These are phyloP conservation scores for Cymbopogon citratus DNA, from an alignment of 176 grass and related monocot species.

Conservation along the genomic window DNA sequence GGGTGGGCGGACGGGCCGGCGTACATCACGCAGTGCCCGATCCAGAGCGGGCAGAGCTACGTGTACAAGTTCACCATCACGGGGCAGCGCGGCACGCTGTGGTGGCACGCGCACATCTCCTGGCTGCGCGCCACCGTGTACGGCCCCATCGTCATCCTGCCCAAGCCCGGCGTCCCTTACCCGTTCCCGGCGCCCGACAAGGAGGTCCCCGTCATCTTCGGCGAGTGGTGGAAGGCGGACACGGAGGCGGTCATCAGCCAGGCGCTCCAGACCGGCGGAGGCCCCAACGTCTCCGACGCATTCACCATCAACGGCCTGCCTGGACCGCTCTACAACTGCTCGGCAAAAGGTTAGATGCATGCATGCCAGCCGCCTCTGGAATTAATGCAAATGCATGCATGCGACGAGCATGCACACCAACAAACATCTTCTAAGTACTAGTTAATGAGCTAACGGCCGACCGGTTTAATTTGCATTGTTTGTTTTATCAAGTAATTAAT, in stretches of 20 bases:
- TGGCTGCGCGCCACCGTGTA: constrained; percentile 75
- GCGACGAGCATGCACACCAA: too few species aligned
- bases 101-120: constrained; percentile 85
- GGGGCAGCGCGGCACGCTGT: constrained; percentile 81
- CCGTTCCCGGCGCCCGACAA: constrained; percentile 62
- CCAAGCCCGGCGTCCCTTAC: constrained; percentile 52
- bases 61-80: constrained; percentile 81
- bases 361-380: background rate
- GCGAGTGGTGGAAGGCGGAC: constrained; percentile 74
- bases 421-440: background rate
- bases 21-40: constrained; percentile 81
- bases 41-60: constrained; percentile 67
- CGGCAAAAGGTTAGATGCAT: constrained; percentile 30
- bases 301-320: constrained; percentile 66
- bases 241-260: constrained; percentile 63
- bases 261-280: constrained; percentile 45
- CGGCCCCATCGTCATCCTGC: constrained; percentile 70
- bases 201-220: constrained; percentile 61
- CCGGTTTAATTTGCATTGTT: background rate
- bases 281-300: constrained; percentile 56
- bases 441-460: background rate
- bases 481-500: background rate
- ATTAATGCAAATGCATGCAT: too few species aligned
- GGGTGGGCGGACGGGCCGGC: constrained; percentile 84
- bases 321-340: constrained; percentile 58